phyloP scores from a whole-genome alignment of 2,329 filamentous ascomycete species.

The Clarireedia hainanense region DNA sequence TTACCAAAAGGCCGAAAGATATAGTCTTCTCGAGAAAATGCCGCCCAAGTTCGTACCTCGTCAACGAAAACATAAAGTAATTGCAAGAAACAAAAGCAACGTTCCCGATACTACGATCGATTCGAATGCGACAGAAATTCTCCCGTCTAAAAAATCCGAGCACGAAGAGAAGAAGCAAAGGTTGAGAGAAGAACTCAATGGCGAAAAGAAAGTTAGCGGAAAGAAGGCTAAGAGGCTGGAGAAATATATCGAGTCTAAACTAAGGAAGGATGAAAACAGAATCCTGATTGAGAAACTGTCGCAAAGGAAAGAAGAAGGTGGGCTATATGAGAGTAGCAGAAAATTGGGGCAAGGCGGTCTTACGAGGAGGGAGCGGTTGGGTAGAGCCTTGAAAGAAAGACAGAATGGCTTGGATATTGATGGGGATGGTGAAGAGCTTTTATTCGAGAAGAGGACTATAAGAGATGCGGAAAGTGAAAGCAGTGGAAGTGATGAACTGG shows the following conservation, averaged over 20 bases:
- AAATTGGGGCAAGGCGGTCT: constrained; percentile 65
- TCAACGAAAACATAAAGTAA: constrained; percentile 60
- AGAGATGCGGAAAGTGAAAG: constrained; percentile 29
- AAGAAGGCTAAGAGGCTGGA: constrained; percentile 61
- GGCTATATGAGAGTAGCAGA: constrained; percentile 68
- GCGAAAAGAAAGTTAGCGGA: constrained; percentile 48
- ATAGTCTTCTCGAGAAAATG: constrained; percentile 5
- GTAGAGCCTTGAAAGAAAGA: constrained; percentile 47
- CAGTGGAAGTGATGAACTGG: constrained; percentile 20
- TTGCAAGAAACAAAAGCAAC: constrained; percentile 51
- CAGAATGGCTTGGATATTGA: constrained; percentile 28
- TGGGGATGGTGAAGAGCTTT: constrained; percentile 38
- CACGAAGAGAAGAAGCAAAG: constrained; percentile 47
- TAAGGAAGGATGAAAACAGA: constrained; percentile 87
- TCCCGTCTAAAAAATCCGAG: constrained; percentile 39
- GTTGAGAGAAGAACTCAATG: constrained; percentile 44
- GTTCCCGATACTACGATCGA: constrained; percentile 35
- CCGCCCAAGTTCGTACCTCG: constrained; percentile 48
- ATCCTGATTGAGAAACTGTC: constrained; percentile 78
- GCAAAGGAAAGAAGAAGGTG: constrained; percentile 72
- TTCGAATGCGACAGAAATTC: constrained; percentile 47
- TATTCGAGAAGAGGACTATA: constrained; percentile 39
- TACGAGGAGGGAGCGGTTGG: constrained; percentile 62
- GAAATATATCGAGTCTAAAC: constrained; percentile 76
- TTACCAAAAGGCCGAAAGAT: too few species aligned